A percentile compares a stretch with the other conserved stretches of the same genome.
Evolutionary conservation across 352 stramenopile genomes (phyloP).

Genomic region (Globisporangium rhizosaccharum): DNA sequence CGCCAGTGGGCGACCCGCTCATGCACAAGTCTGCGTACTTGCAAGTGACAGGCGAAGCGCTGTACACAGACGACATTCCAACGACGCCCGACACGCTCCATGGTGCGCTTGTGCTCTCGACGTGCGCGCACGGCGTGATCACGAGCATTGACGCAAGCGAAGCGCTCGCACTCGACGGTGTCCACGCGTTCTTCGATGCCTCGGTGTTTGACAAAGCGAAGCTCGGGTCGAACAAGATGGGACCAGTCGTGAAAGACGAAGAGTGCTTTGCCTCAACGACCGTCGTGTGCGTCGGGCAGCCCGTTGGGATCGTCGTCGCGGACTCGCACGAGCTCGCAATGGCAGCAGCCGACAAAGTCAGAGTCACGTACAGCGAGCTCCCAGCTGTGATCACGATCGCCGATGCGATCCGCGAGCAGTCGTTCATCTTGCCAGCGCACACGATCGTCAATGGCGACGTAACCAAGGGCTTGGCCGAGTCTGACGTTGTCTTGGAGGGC

Average conservation of each 20-base stretch:
- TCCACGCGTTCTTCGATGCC: slow-evolving; percentile 85
- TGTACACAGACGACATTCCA: slow-evolving; percentile 95
- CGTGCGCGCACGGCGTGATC: slow-evolving; percentile 72
- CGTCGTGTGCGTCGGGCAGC: slow-evolving; percentile 74
- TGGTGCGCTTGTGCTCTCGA: slow-evolving; percentile 89
- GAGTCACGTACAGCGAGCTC: slow-evolving; percentile 87
- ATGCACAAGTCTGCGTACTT: slow-evolving; percentile 91
- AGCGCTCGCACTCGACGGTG: slow-evolving; percentile 83
- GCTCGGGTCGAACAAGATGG: slow-evolving; percentile 76
- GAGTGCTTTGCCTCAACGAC: slow-evolving; percentile 77
- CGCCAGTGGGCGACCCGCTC: slow-evolving; percentile 85
- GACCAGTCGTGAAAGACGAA: slow-evolving; percentile 81
- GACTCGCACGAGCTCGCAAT: slow-evolving; percentile 76
- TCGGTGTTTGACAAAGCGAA: slow-evolving; percentile 54
- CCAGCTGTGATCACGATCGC: slow-evolving; percentile 92
- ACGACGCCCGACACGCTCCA: slow-evolving; percentile 86
- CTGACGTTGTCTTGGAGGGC: slow-evolving; percentile 79
- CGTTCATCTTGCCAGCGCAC: slow-evolving; percentile 86
- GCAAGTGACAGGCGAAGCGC: slow-evolving; percentile 93
- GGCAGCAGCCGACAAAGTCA: slow-evolving; percentile 74
- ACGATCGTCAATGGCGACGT: slow-evolving; percentile 84
- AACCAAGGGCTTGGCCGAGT: slow-evolving; percentile 54
- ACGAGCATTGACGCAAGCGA: slow-evolving; percentile 80
- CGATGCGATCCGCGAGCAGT: slow-evolving; percentile 90
- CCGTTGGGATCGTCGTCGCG: slow-evolving; percentile 80